Percentiles rank a stretch among this genome's conserved stretches.
These are phyloP conservation scores for Diutina pseudorugosa DNA, from an alignment of 1,139 yeast species.

Conservation along the genomic window DNA sequence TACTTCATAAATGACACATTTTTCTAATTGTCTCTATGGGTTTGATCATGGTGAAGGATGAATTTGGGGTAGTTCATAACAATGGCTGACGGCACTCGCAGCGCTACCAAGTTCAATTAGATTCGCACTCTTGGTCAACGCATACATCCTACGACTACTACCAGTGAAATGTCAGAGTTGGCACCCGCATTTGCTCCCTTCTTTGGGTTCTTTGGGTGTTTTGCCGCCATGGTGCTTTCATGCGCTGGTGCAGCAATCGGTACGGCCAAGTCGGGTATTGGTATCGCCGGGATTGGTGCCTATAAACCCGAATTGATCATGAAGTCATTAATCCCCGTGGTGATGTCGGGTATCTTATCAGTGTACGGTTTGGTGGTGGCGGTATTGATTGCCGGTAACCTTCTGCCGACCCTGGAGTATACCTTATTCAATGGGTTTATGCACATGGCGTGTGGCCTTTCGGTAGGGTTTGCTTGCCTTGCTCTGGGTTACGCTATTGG, in stretches of 20 bases:
- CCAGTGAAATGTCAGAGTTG: conserved; percentile 32
- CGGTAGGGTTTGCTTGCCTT: conserved; percentile 92
- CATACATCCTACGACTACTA: conserved; percentile 5
- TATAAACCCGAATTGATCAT: conserved; percentile 73
- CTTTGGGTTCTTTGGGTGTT: conserved; percentile 92
- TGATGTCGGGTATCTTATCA: conserved; percentile 95
- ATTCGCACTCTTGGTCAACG: background rate
- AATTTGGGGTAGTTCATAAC: too few relatives aligned
- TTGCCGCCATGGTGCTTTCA: conserved; percentile 80
- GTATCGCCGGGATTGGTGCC: conserved; percentile 85
- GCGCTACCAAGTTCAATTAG: background rate
- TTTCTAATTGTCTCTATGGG: too few relatives aligned
- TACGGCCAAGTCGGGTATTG: conserved; percentile 96
- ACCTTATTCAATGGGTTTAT: conserved; percentile 90
- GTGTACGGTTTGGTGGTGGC: conserved; percentile 95
- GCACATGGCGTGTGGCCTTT: conserved; percentile 92
- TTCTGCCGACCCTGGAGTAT: conserved; percentile 64
- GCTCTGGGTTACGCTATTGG: conserved; percentile 99
- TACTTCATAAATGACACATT: too few relatives aligned
- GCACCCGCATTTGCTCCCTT: conserved; percentile 88
- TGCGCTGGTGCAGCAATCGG: conserved; percentile 98
- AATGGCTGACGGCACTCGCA: background rate
- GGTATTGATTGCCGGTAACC: conserved; percentile 88
- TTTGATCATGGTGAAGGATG: too few relatives aligned
- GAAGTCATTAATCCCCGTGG: conserved; percentile 86